Evolutionary conservation across 495 filamentous ascomycete genomes (phyloP).

Genomic region (Penicillium lagena): DNA sequence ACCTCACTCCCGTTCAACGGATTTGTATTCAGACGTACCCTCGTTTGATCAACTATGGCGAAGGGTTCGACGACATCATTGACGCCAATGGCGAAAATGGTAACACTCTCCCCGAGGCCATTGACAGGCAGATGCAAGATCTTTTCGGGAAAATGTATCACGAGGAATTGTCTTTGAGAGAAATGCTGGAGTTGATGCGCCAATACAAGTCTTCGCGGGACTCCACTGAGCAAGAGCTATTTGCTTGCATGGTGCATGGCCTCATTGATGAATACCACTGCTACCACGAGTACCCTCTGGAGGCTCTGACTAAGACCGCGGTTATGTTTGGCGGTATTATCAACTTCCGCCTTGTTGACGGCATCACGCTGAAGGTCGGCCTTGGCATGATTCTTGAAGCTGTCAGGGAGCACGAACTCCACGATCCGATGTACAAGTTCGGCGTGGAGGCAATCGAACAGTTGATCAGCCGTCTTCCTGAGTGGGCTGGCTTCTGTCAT

Average conservation of each 20-base stretch:
- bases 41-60: slow-evolving; percentile 92
- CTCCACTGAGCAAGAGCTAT: slow-evolving; percentile 81
- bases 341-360: slow-evolving; percentile 79
- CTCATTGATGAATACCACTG: slow-evolving; percentile 96
- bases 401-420: slow-evolving; percentile 71
- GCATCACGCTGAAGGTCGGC: slow-evolving; percentile 84
- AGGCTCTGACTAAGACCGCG: slow-evolving; percentile 88
- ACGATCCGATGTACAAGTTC: slow-evolving; percentile 95
- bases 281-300: slow-evolving; percentile 88
- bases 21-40: slow-evolving; percentile 88
- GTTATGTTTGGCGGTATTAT: slow-evolving; percentile 97
- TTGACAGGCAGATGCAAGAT: slow-evolving; percentile 89
- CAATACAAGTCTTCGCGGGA: slow-evolving; percentile 80
- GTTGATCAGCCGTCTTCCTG: slow-evolving; percentile 69
- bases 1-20: slow-evolving; percentile 64
- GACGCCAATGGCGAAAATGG: slow-evolving; percentile 73
- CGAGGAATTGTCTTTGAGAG: slow-evolving; percentile 70
- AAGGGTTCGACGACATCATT: slow-evolving; percentile 83
- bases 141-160: slow-evolving; percentile 96
- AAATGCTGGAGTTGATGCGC: slow-evolving; percentile 74
- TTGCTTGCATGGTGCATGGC: slow-evolving; percentile 97
- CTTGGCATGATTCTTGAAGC: slow-evolving; percentile 95
- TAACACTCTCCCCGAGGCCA: slow-evolving; percentile 69
- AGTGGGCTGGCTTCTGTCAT: slow-evolving; percentile 88
- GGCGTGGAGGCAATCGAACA: slow-evolving; percentile 94